Base-by-base conservation (phyloP, 208 protist genomes). In the Jaenimonas drosophilae region DNA sequence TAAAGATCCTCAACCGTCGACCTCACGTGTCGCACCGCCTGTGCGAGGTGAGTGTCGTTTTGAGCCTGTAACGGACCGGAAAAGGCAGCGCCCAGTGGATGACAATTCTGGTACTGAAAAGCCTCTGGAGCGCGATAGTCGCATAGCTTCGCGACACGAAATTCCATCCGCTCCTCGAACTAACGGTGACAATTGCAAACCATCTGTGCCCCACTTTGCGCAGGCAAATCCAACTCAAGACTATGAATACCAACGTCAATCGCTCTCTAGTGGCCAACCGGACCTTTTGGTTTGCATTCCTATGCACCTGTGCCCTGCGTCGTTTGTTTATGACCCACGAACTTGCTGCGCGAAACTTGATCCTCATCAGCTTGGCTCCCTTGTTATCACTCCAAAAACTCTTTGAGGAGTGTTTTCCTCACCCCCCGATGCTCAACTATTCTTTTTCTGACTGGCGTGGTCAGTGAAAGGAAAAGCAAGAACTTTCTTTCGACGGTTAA, bases 201-300 rank as follows among this genome's bases (percentile, higher is more conserved):
- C n/a, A n/a, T n/a, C 42, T 4, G 42, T 33, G 12, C 24, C 40
- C 12, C 4, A 11, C 26, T 25, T 31, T 14, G 24, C 40, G 21
- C 4, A 3, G 6, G 23, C 28, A 25, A 28, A 17, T 5, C 6
- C 20, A 38, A 34, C 24, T 25, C 23, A 19, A n/a, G 6, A 30
- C 16, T n/a, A 20, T 54, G 11, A 26, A 19, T 14, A 12, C 45
- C n/a, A 19, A 54, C 30, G 26, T 5, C 4, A 36, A 9, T 20
- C 33, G 3, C 1, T 28, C 30, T 17, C 40, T 1, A 5, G 20
- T 4, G 38, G 19, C 2, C 11, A 34, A 16, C 52, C 43, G 11
- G 56, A 68, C 1, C 41, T 58, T 7, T 86, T 72, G 49, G 64
- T 67, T 5, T 86, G 76, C 47, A 86, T 86, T 62, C 76, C 76